Evolutionary conservation across 1,284 basidiomycete species (phyloP).

Genomic region (Stereum hirsutum): DNA sequence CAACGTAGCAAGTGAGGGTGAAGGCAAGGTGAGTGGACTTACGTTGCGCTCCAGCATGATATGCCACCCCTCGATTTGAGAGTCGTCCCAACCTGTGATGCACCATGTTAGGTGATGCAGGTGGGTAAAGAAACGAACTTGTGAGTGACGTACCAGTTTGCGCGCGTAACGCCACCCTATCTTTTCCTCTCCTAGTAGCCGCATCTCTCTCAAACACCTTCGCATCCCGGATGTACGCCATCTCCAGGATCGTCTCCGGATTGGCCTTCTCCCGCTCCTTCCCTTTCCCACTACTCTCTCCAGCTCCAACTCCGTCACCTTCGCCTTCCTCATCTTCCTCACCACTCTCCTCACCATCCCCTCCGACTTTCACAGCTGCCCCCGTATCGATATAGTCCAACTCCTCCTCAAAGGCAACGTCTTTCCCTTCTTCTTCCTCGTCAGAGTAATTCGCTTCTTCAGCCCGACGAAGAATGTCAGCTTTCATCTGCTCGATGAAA

Average conservation of each 20-base stretch:
- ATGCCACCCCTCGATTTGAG: constrained; percentile 83
- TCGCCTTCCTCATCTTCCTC: constrained; percentile 35
- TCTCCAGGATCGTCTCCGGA: constrained; percentile 61
- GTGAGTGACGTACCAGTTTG: constrained; percentile 39
- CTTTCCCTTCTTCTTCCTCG: constrained; percentile 55
- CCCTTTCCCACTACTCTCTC: constrained; percentile 16
- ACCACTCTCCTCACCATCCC: constrained; percentile 53
- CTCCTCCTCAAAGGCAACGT: constrained; percentile 44
- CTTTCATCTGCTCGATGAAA: constrained; percentile 70
- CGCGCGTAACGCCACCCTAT: constrained; percentile 51
- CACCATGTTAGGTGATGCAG: constrained; percentile 2
- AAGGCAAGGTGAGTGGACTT: constrained; percentile 19
- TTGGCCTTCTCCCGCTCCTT: constrained; percentile 16
- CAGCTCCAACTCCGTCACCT: constrained; percentile 31
- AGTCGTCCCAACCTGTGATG: constrained; percentile 55
- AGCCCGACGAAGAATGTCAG: constrained; percentile 68
- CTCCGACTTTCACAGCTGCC: constrained; percentile 36
- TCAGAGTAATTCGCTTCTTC: constrained; percentile 47
- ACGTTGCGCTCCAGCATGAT: constrained; percentile 84
- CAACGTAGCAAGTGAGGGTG: constrained; percentile 1
- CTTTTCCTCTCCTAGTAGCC: constrained; percentile 58
- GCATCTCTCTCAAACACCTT: constrained; percentile 72
- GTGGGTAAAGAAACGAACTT: not conserved
- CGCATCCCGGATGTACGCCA: constrained; percentile 67
- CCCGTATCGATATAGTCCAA: constrained; percentile 27